Evolutionary conservation across 805 yeast genomes (phyloP), one percentile per base, ranked within the genome.

Genomic region (Debaryomyces castellii): DNA sequence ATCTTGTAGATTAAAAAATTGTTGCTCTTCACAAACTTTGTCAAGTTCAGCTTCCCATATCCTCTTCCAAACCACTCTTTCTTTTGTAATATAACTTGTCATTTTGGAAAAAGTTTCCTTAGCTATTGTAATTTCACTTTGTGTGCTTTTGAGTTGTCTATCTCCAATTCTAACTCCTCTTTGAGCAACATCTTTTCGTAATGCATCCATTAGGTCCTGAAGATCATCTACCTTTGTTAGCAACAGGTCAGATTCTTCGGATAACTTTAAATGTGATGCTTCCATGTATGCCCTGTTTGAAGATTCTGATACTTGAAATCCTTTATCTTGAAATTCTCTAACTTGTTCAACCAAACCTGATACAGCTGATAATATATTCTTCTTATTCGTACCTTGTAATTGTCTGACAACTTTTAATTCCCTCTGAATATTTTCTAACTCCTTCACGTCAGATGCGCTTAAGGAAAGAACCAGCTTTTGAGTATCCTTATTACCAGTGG

Each of bases 31-130:
- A 52, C 96, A 86, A 11, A 94, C 92, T 30, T 85, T 84, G 49
- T 89, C 94, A 45, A 94, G 76, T 59, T 90, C 97, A 4, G 84
- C 71, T 60, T 91, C 97, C 97, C 99, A 92, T 7, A 89, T 84
- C 53, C 80, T 80, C 59, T 88, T 87, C 96, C 98, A 90, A 25
- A 81, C 82, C 5, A 90, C 84, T 52, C 87, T 87, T 59, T 90
- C 98, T 4, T 72, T 70, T 1, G 64, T 57, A 34, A 94, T 83
- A 57, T 80, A 89, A 4, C 66, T 67, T n/a, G 77, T 73, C 76
- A 90, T 77, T 2, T 64, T 64, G 1, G 64, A 63, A 36, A 92
- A 71, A 14, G 77, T 76, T 0, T 55, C 40, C 44, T 78, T 76
- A 0, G 95, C 91, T 1, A 66, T 71, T 3, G 57, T 67, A 20